Evolutionary conservation across 2,329 filamentous ascomycete genomes (phyloP).

Genomic region (Penicillium palitans): DNA sequence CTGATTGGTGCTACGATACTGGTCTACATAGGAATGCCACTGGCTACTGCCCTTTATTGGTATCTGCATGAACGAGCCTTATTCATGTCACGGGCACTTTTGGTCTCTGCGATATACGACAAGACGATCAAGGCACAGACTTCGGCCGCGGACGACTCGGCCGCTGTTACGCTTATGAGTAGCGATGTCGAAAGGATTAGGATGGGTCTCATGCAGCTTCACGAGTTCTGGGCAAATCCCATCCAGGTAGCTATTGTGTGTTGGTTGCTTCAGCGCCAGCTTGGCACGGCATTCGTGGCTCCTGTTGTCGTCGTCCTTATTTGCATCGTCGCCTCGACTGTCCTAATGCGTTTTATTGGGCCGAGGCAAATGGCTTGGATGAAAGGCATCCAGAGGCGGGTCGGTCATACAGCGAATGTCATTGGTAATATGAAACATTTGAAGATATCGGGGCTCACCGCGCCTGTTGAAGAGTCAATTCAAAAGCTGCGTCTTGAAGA

Average conservation of each 20-base stretch:
- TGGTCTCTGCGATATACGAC: neutral
- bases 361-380: neutral
- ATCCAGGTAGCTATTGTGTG: neutral
- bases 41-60: neutral
- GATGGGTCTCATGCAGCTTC: neutral
- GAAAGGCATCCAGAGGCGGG: neutral
- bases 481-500: neutral
- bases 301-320: neutral
- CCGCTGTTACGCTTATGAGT: neutral
- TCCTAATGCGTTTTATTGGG: neutral
- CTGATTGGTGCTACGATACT: neutral
- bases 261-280: neutral
- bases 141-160: neutral
- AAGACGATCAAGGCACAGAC: neutral
- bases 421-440: neutral
- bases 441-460: neutral
- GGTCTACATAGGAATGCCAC: neutral
- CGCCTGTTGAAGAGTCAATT: neutral
- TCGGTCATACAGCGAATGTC: neutral
- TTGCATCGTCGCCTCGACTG: neutral
- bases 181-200: neutral
- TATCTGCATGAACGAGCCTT: neutral
- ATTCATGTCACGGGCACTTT: neutral
- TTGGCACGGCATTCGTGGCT: neutral
- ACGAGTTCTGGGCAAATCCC: neutral